Percentiles rank a stretch among this genome's conserved stretches.
phyloP scores from a whole-genome alignment of 495 filamentous ascomycete genomes.

The Penicillium atrosanguineum region DNA sequence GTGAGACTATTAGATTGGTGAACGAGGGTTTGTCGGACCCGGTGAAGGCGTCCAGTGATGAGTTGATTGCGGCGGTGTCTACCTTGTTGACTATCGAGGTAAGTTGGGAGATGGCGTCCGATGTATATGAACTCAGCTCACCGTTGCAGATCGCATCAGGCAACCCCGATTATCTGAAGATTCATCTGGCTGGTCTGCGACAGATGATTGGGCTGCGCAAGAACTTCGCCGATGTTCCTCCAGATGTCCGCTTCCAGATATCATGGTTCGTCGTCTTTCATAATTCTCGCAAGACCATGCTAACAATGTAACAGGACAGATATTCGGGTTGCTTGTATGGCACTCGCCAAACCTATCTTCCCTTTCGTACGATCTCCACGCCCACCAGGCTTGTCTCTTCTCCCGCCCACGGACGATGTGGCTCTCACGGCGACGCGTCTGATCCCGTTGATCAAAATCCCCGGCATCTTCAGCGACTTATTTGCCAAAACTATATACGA shows the following conservation, averaged over 20 bases:
- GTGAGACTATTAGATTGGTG: constrained; percentile 47
- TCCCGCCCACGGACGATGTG: constrained; percentile 37
- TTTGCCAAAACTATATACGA: constrained; percentile 38
- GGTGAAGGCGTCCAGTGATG: constrained; percentile 44
- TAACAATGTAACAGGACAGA: constrained; percentile 37
- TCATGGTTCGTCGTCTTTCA: constrained; percentile 35
- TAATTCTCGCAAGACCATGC: neutral
- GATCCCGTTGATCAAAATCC: constrained; percentile 35
- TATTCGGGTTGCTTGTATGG: constrained; percentile 47
- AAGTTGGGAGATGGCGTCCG: constrained; percentile 2
- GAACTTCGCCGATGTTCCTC: constrained; percentile 41
- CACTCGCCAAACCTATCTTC: constrained; percentile 45
- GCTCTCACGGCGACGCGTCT: constrained; percentile 36
- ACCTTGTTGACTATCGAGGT: constrained; percentile 48
- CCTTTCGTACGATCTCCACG: constrained; percentile 41
- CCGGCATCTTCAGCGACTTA: constrained; percentile 37
- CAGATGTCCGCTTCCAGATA: constrained; percentile 44
- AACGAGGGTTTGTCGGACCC: constrained; percentile 45
- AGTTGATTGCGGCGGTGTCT: constrained; percentile 45
- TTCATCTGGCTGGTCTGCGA: constrained; percentile 46
- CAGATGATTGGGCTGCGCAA: constrained; percentile 47
- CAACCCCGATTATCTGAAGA: constrained; percentile 45
- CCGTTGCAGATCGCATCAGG: constrained; percentile 40
- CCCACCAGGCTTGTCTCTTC: constrained; percentile 34
- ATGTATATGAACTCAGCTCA: neutral